Evolutionary conservation across 2,329 filamentous ascomycete genomes (phyloP), one percentile per base, ranked within the genome.

Genomic region (Rachicladosporium sp.): DNA sequence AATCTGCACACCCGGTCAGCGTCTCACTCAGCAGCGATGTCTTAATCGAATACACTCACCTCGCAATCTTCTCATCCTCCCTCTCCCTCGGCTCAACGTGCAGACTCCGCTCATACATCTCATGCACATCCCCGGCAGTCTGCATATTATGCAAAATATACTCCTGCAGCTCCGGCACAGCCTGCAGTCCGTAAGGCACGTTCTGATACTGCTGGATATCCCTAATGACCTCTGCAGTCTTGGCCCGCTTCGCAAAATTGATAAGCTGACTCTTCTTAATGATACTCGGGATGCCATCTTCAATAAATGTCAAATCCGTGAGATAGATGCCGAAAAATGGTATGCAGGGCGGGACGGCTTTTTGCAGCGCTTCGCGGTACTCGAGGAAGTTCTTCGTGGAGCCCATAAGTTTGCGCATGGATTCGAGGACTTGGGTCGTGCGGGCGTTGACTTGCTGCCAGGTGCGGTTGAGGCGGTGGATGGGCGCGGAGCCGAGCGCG

Each of bases 201-300:
- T 94, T 95, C 61, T 98, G 91, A 59, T 95, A 98, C 59, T 96
- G 89, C 61, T 96, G 91, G 49, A 98, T 96, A 60, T 96, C 89
- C 46, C 88, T 84, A 53, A 98, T 98, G 32, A 98, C 91, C 60
- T 96, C 91, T 12, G 91, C 91, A 10, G 91, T 96, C 72, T 96
- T 98, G 41, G 87, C 84, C 38, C 91, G 82, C 71, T 98, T 98
- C 55, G 88, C 87, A 63, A 98, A 98, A 66, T 98, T 98, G 69
- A 98, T 95, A 50, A 95, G 71, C 55, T 93, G 86, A 6, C 88
- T 91, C 64, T 93, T 93, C 64, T 95, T 96, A 64, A 93, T 87
- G 52, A 94, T 78, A 7, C 88, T 93, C 3, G 91, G 87, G 46
- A 98, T 98, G 50, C 91, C 91, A 55, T 98, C 89, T 62, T 98